Percentiles rank a stretch among this genome's conserved stretches.
These are phyloP conservation scores for Fusarium tuaranense DNA, from an alignment of 2,329 filamentous ascomycete genomes.

Conservation along the genomic window DNA sequence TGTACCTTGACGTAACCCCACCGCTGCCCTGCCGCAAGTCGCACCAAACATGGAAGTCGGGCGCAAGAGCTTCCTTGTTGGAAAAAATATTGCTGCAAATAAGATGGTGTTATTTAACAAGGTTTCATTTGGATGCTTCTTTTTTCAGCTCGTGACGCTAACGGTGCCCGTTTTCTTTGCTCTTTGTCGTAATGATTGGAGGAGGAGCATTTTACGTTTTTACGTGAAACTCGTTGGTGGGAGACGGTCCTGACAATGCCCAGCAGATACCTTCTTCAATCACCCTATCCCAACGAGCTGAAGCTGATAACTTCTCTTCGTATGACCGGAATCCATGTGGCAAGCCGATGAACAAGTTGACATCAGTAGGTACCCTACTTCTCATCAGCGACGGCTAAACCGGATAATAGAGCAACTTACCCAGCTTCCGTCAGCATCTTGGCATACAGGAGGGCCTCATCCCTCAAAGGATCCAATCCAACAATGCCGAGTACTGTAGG, in stretches of 20 bases:
- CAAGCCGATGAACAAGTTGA: slow-evolving; percentile 62
- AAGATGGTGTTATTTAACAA: not conserved
- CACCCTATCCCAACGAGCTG: slow-evolving; percentile 56
- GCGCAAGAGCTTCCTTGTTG: not conserved
- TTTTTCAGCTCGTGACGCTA: not conserved
- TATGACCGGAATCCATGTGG: slow-evolving; percentile 63
- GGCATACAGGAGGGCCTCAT: slow-evolving; percentile 61
- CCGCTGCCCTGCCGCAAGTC: not conserved
- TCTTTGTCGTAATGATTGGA: not conserved
- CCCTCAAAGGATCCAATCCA: slow-evolving; percentile 60
- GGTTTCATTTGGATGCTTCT: not conserved
- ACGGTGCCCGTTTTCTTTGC: not conserved
- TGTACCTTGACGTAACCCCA: slow-evolving; percentile 1
- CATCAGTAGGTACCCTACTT: slow-evolving; percentile 59
- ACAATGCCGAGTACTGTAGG: slow-evolving; percentile 58
- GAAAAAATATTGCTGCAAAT: not conserved
- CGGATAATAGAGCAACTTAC: slow-evolving; percentile 45
- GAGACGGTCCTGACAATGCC: slow-evolving; percentile 35
- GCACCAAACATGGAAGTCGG: not conserved
- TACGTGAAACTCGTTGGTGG: slow-evolving; percentile 14
- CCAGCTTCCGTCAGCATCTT: slow-evolving; percentile 57
- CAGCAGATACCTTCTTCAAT: slow-evolving; percentile 58
- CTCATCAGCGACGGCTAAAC: not conserved
- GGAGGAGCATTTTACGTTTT: not conserved
- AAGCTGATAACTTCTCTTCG: slow-evolving; percentile 52